phyloP scores from a whole-genome alignment of 495 filamentous ascomycete genomes.

The Penicillium pancosmium region DNA sequence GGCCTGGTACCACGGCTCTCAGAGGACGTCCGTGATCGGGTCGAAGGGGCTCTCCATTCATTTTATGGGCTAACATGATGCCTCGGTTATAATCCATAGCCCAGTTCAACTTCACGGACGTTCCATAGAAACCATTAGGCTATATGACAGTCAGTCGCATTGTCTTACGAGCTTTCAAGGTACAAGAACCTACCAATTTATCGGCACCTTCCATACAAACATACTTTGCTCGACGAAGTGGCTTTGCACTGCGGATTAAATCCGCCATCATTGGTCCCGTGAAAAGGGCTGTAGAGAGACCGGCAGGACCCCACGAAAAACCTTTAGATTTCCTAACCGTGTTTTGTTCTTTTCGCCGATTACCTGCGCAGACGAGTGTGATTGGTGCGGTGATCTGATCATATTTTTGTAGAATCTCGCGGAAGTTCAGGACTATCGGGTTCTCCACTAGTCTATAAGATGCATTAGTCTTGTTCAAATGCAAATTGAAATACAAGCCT shows the following conservation, averaged over 20 bases:
- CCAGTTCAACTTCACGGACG: slow-evolving; percentile 86
- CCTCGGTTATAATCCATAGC: slow-evolving; percentile 82
- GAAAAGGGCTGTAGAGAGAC: slow-evolving; percentile 86
- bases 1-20: slow-evolving; percentile 83
- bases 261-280: slow-evolving; percentile 82
- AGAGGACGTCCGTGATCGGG: slow-evolving; percentile 91
- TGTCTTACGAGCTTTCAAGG: too few relatives aligned
- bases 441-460: slow-evolving; percentile 66
- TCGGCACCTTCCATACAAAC: slow-evolving; percentile 95
- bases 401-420: slow-evolving; percentile 74
- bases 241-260: slow-evolving; percentile 68
- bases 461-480: too few relatives aligned
- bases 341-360: slow-evolving; percentile 94
- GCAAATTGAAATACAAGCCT: not conserved
- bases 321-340: slow-evolving; percentile 89
- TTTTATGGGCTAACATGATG: slow-evolving; percentile 88
- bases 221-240: slow-evolving; percentile 73
- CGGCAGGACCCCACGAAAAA: slow-evolving; percentile 94
- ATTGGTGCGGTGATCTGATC: slow-evolving; percentile 86
- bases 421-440: slow-evolving; percentile 72
- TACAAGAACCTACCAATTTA: slow-evolving; percentile 54
- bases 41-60: slow-evolving; percentile 84
- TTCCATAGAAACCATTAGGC: slow-evolving; percentile 92
- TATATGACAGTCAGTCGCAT: slow-evolving; percentile 20
- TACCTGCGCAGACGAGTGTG: slow-evolving; percentile 93